These are phyloP conservation scores for Phytopythium vexans DNA, from an alignment of 352 stramenopile genomes.

Conservation along the genomic window DNA sequence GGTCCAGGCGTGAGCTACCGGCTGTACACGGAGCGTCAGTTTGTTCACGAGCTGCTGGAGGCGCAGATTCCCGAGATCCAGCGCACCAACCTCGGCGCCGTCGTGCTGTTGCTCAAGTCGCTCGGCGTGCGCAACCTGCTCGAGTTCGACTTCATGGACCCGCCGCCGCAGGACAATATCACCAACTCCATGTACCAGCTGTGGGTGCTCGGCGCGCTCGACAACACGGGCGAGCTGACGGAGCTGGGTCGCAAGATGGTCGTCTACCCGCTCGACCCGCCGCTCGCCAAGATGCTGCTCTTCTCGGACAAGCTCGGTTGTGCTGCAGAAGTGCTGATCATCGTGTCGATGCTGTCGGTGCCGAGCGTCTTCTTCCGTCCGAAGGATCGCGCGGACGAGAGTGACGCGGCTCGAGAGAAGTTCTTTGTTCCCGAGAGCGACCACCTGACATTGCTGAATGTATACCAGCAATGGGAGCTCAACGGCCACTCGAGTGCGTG, in stretches of 20 bases:
- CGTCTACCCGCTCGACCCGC: slow-evolving; percentile 98
- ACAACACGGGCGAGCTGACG: slow-evolving; percentile 97
- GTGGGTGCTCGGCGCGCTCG: slow-evolving; percentile 97
- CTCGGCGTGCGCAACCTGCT: slow-evolving; percentile 95
- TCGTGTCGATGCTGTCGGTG: slow-evolving; percentile 97
- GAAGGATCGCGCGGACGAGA: slow-evolving; percentile 97
- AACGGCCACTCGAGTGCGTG: slow-evolving; percentile 95
- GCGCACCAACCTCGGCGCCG: slow-evolving; percentile 96
- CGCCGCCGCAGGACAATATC: slow-evolving; percentile 96
- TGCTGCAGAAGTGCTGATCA: slow-evolving; percentile 93
- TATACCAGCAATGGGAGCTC: slow-evolving; percentile 93
- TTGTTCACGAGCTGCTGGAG: slow-evolving; percentile 95
- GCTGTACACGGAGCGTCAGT: slow-evolving; percentile 98
- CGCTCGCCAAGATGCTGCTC: slow-evolving; percentile 94
- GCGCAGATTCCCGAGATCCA: slow-evolving; percentile 98
- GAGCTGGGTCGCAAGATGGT: slow-evolving; percentile 96
- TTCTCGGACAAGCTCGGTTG: slow-evolving; percentile 94
- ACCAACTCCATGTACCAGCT: slow-evolving; percentile 99
- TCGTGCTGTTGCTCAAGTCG: slow-evolving; percentile 98
- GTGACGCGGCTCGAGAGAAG: slow-evolving; percentile 96
- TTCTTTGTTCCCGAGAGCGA: slow-evolving; percentile 99
- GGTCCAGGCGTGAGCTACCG: slow-evolving; percentile 92
- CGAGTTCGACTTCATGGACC: slow-evolving; percentile 99
- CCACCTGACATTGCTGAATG: slow-evolving; percentile 97
- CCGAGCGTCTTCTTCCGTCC: slow-evolving; percentile 96